phyloP scores from a whole-genome alignment of 176 grass and related monocot genomes.

The Hordeum vulgare region MorexV3_pseudomolecules_assembly NC_058523.1:8505947-8506446 shows the following conservation, averaged over 20 bases:
- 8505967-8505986: constrained; percentile 91
- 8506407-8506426: constrained; percentile 83
- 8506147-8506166: constrained; percentile 73
- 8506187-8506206: constrained; percentile 50
- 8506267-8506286: constrained; percentile 14
- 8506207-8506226: constrained; percentile 64
- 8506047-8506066: constrained; percentile 40
- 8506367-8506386: constrained; percentile 45
- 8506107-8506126: constrained; percentile 87
- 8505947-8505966: constrained; percentile 91
- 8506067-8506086: constrained; percentile 95
- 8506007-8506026: constrained; percentile 68
- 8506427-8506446: constrained; percentile 83
- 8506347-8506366: constrained; percentile 51
- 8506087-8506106: constrained; percentile 86
- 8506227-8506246: constrained; percentile 65
- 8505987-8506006: constrained; percentile 89
- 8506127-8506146: constrained; percentile 65
- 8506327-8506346: constrained; percentile 1
- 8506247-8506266: constrained; percentile 39
- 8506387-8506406: constrained; percentile 74
- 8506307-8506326: constrained; percentile 12
- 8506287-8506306: constrained; percentile 8
- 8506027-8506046: constrained; percentile 52
- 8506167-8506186: constrained; percentile 37